phyloP scores from a whole-genome alignment of 2,329 filamentous ascomycete genomes.

The Fusarium coffeatum region DNA sequence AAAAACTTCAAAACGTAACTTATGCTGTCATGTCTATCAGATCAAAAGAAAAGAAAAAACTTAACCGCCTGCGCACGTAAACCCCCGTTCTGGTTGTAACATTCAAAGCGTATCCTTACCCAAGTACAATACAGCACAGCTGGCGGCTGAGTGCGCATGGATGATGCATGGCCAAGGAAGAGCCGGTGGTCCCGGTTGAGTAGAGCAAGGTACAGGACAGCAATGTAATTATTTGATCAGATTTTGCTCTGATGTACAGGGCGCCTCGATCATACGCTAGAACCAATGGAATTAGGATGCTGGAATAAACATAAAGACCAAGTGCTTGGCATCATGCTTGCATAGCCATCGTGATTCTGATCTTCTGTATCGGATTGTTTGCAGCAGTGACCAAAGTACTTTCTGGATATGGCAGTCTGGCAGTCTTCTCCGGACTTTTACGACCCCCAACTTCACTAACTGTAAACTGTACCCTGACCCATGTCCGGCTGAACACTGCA shows the following conservation, averaged over 20 bases:
- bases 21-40: background rate
- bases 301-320: constrained; percentile 15
- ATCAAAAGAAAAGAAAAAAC: background rate
- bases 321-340: constrained; percentile 13
- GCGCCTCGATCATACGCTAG: constrained; percentile 8
- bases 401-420: background rate
- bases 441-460: constrained; percentile 8
- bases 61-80: constrained; percentile 11
- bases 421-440: constrained; percentile 33
- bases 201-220: background rate
- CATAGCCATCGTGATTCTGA: constrained; percentile 21
- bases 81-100: constrained; percentile 28
- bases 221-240: constrained; percentile 1
- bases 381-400: constrained; percentile 4
- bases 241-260: constrained; percentile 23
- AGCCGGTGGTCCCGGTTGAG: constrained; percentile 33
- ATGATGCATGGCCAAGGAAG: constrained; percentile 29
- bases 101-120: background rate
- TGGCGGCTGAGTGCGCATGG: constrained; percentile 39
- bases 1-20: background rate
- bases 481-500: constrained; percentile 20
- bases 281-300: constrained; percentile 4
- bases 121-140: background rate
- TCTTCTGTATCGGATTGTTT: constrained; percentile 1
- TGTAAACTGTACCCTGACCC: constrained; percentile 1